phyloP scores from a whole-genome alignment of 129 eudicot species.

The Centrapalus pauciflorus region DNA sequence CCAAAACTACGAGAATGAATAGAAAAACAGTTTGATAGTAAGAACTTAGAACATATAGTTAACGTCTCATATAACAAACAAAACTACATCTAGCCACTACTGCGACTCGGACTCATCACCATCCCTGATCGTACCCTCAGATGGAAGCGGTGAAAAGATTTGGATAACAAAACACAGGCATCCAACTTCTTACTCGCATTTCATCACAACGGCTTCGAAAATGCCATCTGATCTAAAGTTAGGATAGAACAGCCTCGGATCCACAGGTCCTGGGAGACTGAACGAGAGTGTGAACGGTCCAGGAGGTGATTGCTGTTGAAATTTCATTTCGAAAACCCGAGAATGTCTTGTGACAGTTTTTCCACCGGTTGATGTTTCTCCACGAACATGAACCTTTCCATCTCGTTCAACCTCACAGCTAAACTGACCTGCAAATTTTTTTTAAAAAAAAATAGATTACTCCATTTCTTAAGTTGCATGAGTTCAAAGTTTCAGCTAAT shows the following conservation, averaged over 20 bases:
- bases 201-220: slow-evolving; percentile 71
- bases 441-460: no score
- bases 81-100: no score
- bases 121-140: no score
- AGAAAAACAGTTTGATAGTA: no score
- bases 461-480: not conserved
- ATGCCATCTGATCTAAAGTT: slow-evolving; percentile 81
- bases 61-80: not conserved
- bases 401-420: slow-evolving; percentile 68
- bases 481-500: not conserved
- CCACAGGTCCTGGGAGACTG: slow-evolving; percentile 83
- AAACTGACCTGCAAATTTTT: slow-evolving; percentile 66
- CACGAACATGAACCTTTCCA: slow-evolving; percentile 59
- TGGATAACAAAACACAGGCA: no score
- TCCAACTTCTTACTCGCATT: slow-evolving; percentile 33
- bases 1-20: no score
- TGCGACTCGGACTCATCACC: no score
- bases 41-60: not conserved
- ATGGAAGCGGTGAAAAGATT: no score
- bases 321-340: slow-evolving; percentile 67
- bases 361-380: slow-evolving; percentile 73
- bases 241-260: slow-evolving; percentile 72
- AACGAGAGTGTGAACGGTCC: slow-evolving; percentile 73
- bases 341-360: slow-evolving; percentile 49
- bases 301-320: slow-evolving; percentile 69